A percentile compares a stretch with the other conserved stretches of the same genome.
Evolutionary conservation across 495 filamentous ascomycete species (phyloP).

Genomic region (Podospora anserina): DNA sequence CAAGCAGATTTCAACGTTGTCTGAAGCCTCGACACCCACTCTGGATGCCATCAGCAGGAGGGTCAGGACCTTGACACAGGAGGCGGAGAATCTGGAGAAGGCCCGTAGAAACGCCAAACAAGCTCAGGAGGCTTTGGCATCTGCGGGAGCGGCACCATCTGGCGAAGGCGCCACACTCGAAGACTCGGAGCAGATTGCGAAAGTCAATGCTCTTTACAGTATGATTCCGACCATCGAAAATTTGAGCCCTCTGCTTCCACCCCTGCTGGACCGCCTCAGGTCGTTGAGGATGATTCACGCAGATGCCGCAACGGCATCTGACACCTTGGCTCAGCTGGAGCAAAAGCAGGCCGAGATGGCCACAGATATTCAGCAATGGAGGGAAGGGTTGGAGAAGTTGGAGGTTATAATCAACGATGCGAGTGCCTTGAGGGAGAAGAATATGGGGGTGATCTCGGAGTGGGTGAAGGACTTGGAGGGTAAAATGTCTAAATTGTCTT

Average conservation of each 20-base stretch:
- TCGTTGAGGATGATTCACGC: conserved; percentile 82
- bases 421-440: conserved; percentile 65
- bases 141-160: conserved; percentile 40
- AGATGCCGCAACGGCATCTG: conserved; percentile 80
- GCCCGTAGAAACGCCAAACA: conserved; percentile 68
- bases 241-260: conserved; percentile 77
- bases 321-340: conserved; percentile 72
- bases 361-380: conserved; percentile 80
- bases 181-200: conserved; percentile 68
- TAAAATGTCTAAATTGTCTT: conserved; percentile 58
- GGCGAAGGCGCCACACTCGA: conserved; percentile 32
- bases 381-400: conserved; percentile 72
- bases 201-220: conserved; percentile 89
- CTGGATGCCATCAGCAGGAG: conserved; percentile 73
- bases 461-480: conserved; percentile 89
- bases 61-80: conserved; percentile 69
- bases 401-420: conserved; percentile 68
- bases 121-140: conserved; percentile 56
- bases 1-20: conserved; percentile 63
- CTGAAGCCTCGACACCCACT: conserved; percentile 59
- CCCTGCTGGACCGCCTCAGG: conserved; percentile 78
- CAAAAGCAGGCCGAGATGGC: conserved; percentile 77
- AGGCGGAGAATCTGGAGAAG: conserved; percentile 74
- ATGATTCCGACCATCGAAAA: conserved; percentile 86
- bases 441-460: conserved; percentile 74